Base-by-base conservation (phyloP, 768 basidiomycete genomes). In the Phylloporus scabripes region DNA sequence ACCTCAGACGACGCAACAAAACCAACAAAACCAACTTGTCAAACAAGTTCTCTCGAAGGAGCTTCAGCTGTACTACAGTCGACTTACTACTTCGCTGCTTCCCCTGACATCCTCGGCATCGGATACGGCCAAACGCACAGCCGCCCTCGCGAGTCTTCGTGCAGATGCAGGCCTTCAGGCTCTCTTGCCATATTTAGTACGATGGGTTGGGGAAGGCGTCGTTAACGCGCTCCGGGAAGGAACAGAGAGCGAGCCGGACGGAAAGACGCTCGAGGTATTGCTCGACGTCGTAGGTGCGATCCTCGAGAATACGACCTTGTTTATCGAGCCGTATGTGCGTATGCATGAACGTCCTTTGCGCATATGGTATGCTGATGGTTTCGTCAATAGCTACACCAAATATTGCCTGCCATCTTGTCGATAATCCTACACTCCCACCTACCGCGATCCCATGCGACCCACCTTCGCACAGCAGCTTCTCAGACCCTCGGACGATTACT, bases 271-370 rank as follows among this genome's bases (percentile, higher is more conserved):
- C 2, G 89, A 89, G 53, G 83, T 92, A 24, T 71, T 92, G 52
- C 70, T 98, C 52, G 90, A 92, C 53, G 89, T 91, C 15, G 81
- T 92, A 37, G 77, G 84, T 50, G 89, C 92, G 2, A 74, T 97
- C 12, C 70, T 96, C 42, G 86, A 88, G 47, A 99, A 98, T 66
- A 72, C 77, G 26, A 87, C 88, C 0, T 72, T 99, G 5, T 97
- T 97, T 63, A 82, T 97, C 20, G 96, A 99, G 67, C 96, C 95
- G 38, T 98, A 96, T 63, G 93, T 96, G 60, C 63, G 90, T 76
- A 24, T 20, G 9, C n/a, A 24, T 41, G 8, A 8, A 4, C n/a
- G 43, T 26, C 34, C 21, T 31, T 43, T 31, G 5, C 14, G 28
- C 36, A 3, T 20, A 40, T 36, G 5, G 11, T 12, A 12, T 8